Base-by-base conservation (phyloP, 1,284 basidiomycete species). In the Athelia sp. region DNA sequence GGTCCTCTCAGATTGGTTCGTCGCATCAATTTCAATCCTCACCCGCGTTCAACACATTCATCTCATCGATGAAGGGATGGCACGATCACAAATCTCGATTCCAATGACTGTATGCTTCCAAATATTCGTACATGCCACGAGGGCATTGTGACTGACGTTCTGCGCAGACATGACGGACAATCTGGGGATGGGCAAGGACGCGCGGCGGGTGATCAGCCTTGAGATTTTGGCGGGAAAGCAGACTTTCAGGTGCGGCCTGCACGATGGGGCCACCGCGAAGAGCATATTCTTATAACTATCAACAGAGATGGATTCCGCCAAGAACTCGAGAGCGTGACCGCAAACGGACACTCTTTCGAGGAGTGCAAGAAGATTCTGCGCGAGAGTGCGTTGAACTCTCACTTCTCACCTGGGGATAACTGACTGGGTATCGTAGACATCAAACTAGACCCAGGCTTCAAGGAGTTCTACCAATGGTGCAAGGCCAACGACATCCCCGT, bases 31-130 rank as follows among this genome's bases (percentile, higher is more conserved):
- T 29, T 29, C 6, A 35, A 23, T 26, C 22, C 22, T n/a, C 15
- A 40, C 36, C 19, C 6, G 29, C 23, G 10, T 10, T 51, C 26
- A 29, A 50, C 34, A 52, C 40, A 48, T 52, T 46, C 31, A 34
- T 48, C 34, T 44, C 45, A 21, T 31, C 13, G 17, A 9, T 34
- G 17, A 63, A 90, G 86, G 92, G 93, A 94, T 71, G 93, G 92
- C 60, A 96, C 91, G 19, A 95, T 95, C 68, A 95, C 92, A 6
- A 91, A 82, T 45, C 80, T 79, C 58, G 92, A 96, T 68, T 92
- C 89, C 18, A 96, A 96, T 68, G 93, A 96, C 62, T 93, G 89
- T 90, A 63, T 56, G 84, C 68, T 36, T 48, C 50, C 44, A 13
- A 44, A 18, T 44, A 21, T 43, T 53, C 17, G 50, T 24, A 35